Conservation (phyloP, 306 rosid species). For the Begonia loranthoides region DNA sequence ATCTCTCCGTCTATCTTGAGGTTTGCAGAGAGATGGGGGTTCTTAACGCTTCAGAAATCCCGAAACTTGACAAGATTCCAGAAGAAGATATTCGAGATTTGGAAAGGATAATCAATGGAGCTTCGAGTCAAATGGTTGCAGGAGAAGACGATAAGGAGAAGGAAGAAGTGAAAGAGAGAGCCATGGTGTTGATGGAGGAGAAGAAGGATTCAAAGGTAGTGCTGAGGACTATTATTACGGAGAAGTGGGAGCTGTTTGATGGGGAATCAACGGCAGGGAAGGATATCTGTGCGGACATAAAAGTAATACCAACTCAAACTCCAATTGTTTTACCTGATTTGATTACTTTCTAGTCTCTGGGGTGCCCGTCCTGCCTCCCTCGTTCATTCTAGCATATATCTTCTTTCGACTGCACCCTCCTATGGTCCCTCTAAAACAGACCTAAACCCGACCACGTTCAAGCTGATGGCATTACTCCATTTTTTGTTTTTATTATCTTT, state of each 20-base stretch:
- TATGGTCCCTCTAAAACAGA: too few species aligned
- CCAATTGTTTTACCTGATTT: constrained; percentile 49
- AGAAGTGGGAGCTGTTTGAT: constrained; percentile 73
- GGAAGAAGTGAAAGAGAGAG: constrained; percentile 6
- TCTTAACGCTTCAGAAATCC: constrained; percentile 44
- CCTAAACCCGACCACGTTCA: constrained; percentile 36
- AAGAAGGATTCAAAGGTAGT: constrained; percentile 8
- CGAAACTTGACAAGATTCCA: constrained; percentile 37
- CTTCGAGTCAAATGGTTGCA: constrained; percentile 1
- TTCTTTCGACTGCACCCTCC: too few species aligned
- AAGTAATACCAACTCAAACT: constrained; percentile 6
- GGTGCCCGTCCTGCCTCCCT: too few species aligned
- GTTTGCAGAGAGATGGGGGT: constrained; percentile 52
- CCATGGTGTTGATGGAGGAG: constrained; percentile 11
- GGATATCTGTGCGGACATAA: constrained; percentile 12
- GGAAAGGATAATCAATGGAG: constrained; percentile 31
- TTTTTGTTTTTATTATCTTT: too few species aligned
- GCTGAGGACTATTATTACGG: constrained; percentile 53
- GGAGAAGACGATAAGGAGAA: neutral
- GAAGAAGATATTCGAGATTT: constrained; percentile 45
- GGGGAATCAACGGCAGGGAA: constrained; percentile 19
- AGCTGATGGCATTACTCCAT: too few species aligned
- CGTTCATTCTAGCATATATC: too few species aligned
- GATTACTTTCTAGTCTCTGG: constrained; percentile 57
- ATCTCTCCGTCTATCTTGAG: constrained; percentile 30